Evolutionary conservation across 768 basidiomycete genomes (phyloP).

Genomic region (Pluteus cervinus): DNA sequence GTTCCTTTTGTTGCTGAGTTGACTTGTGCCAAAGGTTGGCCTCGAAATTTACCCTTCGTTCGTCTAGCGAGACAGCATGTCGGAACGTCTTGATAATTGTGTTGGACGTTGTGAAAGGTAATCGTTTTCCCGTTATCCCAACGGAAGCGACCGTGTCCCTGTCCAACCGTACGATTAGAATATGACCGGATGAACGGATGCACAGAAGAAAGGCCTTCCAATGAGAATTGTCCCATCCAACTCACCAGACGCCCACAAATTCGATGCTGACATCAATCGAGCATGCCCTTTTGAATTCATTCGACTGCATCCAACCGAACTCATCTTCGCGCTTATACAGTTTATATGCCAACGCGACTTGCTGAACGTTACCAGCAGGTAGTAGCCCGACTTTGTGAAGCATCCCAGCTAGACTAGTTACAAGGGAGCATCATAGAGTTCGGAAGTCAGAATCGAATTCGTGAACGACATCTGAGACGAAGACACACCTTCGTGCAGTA

Average conservation of each 20-base stretch:
- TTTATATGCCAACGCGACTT: too few relatives aligned
- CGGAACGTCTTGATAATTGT: constrained; percentile 37
- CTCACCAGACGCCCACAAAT: constrained; percentile 46
- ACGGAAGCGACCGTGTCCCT: constrained; percentile 53
- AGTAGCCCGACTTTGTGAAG: too few relatives aligned
- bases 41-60: constrained; percentile 36
- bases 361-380: too few relatives aligned
- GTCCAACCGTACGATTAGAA: too few relatives aligned
- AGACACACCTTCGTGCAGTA: constrained; percentile 44
- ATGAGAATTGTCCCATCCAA: constrained; percentile 7
- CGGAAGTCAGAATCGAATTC: neutral
- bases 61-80: constrained; percentile 40
- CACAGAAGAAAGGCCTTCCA: too few relatives aligned
- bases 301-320: constrained; percentile 23
- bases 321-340: too few relatives aligned
- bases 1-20: too few relatives aligned
- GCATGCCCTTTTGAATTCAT: constrained; percentile 39
- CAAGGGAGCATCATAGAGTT: neutral
- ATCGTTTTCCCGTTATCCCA: constrained; percentile 31
- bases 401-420: too few relatives aligned
- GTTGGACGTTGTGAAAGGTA: constrained; percentile 40
- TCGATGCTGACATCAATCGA: constrained; percentile 36
- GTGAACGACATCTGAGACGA: constrained; percentile 12
- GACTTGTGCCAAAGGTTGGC: constrained; percentile 35
- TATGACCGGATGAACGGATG: too few relatives aligned